Conservation (phyloP, 192 early-diverging fungal genomes). For the Glomus cerebriforme region DNA sequence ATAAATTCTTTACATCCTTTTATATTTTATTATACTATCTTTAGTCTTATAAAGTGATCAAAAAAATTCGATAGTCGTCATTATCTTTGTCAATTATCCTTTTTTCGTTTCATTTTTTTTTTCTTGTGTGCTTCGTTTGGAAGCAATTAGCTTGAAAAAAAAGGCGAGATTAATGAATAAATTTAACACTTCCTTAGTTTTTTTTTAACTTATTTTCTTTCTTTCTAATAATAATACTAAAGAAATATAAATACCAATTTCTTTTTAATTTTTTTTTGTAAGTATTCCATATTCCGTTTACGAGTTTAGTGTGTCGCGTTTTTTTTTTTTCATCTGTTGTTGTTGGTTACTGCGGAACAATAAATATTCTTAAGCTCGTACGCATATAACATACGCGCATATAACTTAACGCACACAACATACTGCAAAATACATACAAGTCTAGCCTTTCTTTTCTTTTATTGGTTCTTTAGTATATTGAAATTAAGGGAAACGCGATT, state of each 20-base stretch:
- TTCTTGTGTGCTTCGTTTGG: background rate
- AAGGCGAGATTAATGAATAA: background rate
- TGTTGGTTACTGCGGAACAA: conserved; percentile 35
- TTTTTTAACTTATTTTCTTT: too few relatives aligned
- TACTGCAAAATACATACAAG: too few relatives aligned
- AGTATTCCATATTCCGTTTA: background rate
- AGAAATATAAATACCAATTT: too few relatives aligned
- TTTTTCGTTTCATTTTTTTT: too few relatives aligned
- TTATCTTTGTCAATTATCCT: too few relatives aligned
- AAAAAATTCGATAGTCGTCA: too few relatives aligned
- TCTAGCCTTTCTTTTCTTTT: background rate
- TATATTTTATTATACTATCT: background rate
- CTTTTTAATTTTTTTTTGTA: background rate
- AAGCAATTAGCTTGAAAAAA: background rate
- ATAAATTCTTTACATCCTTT: background rate
- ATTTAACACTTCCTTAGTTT: background rate
- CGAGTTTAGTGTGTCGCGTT: background rate
- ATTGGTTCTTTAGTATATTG: background rate
- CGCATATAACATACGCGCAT: background rate
- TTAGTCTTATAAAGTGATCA: too few relatives aligned
- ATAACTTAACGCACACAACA: background rate
- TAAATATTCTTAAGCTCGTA: conserved; percentile 42
- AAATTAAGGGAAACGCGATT: background rate
- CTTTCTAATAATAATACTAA: too few relatives aligned
- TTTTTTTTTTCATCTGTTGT: background rate